Base-by-base conservation (phyloP, 2,329 filamentous ascomycete species). In the Neofusicoccum parvum region DNA sequence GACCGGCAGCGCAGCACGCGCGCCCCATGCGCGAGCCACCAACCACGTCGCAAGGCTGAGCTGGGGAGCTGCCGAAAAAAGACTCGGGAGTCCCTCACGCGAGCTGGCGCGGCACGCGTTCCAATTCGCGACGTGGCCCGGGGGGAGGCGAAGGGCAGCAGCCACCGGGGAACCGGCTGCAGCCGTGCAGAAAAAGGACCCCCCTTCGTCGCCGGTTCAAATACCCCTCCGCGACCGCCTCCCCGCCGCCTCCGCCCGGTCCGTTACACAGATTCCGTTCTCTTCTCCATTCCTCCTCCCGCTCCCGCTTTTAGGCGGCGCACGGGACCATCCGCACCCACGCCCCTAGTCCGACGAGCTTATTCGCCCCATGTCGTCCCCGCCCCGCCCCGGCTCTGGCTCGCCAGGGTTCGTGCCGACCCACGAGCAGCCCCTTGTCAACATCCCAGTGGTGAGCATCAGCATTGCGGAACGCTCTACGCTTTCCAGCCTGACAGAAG, bases 281-380 rank as follows among this genome's bases (percentile, higher is more conserved):
- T 32, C 10, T 11, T n/a, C 17, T n/a, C 17, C 23, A 20, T 32
- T 14, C 20, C 14, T 11, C 37, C 37, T 12, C 41, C 41, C 15
- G 15, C 39, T 46, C 41, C 15, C 11, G 15, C 5, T 48, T 20
- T 37, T 20, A 20, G 32, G 53, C 20, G 43, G 5, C 41, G 56
- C 56, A 45, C 27, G 56, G 56, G 56, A 60, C 27, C 56, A 48
- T 12, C 56, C 56, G 56, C 56, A 23, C 20, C 53, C 39, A 32
- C 11, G 10, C 9, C 45, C 39, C 56, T 20, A 48, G 45, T 34
- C 56, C 23, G 56, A 45, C 56, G n/a, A 46, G 43, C 43, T 48
- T 60, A 48, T 45, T 34, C 15, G 15, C 39, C 11, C 39, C 56
- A 60, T 60, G 56, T 60, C 56, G 20, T 60, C 56, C 43, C 56